Base-by-base conservation (phyloP, 441 rosid species). In the Euphorbia celastroides region DNA sequence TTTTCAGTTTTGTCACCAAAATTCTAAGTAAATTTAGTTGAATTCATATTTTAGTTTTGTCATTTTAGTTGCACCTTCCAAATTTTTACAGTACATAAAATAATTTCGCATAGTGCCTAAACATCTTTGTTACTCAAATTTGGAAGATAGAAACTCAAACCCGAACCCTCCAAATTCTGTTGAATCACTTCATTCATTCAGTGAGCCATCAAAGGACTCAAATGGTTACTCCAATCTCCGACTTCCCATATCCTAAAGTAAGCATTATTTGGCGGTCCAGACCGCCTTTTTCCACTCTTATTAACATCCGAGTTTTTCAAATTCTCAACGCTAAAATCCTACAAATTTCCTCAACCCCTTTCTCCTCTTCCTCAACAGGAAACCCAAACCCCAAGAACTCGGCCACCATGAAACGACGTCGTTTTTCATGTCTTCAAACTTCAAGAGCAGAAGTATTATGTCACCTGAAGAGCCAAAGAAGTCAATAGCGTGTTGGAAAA, bases 321-420 rank as follows among this genome's bases (percentile, higher is more conserved):
- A 4, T 57, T 72, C 25, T 58, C 69, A 3, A 80, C 77, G 42
- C 79, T 72, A 50, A 75, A 6, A 64, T 2, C 30, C 20, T 67
- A 9, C 58, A 38, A 28, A 72, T 65, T 42, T 65, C 68, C 32
- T 70, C 51, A 7, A 63, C 65, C 17, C 77, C 79, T 25, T 23
- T 31, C 11, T 48, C 48, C 31, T 67, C 78, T 66, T 75, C 77
- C 42, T 70, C 56, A 1, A 19, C 22, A 0, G 71, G 7, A 36
- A 80, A 71, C 5, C 77, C 78, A 60, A 58, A 70, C 8, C 80
- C 78, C 17, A 69, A 16, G 64, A 80, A 80, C 20, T 66, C 51
- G 0, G 75, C 76, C n/a, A 78, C 17, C 13, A 4, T 75, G 1
- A 41, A 12, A 7, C 31, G 5, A 19, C 48, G 25, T 74, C 71